phyloP scores from a whole-genome alignment of 805 yeast genomes.

The Myxozyma kluyveri region DNA sequence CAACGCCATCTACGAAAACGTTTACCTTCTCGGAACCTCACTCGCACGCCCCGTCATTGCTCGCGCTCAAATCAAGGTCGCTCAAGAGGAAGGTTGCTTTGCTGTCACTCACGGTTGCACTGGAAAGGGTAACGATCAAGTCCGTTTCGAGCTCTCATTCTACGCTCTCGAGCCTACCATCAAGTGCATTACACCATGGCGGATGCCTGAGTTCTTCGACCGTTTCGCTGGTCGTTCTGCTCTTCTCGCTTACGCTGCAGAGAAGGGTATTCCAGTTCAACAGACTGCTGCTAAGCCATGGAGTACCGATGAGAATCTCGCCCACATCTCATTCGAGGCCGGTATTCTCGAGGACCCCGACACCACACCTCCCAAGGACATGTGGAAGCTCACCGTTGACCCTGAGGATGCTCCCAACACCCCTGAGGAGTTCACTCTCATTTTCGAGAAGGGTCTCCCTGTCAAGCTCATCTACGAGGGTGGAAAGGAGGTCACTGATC shows the following conservation, averaged over 20 bases:
- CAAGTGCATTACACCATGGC: slow-evolving; percentile 97
- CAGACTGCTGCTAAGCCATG: slow-evolving; percentile 99
- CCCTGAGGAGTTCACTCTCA: slow-evolving; percentile 85
- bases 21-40: slow-evolving; percentile 93
- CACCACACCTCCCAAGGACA: slow-evolving; percentile 98
- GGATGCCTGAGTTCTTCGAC: slow-evolving; percentile 91
- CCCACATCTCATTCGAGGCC: slow-evolving; percentile 98
- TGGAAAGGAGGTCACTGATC: slow-evolving; percentile 67
- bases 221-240: slow-evolving; percentile 98
- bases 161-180: slow-evolving; percentile 98
- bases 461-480: slow-evolving; percentile 65
- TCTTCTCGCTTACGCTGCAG: slow-evolving; percentile 87
- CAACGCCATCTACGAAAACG: slow-evolving; percentile 97
- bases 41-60: slow-evolving; percentile 99
- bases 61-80: slow-evolving; percentile 95
- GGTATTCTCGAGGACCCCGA: slow-evolving; percentile 99
- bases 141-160: slow-evolving; percentile 93
- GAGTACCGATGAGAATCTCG: slow-evolving; percentile 99
- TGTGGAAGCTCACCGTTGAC: slow-evolving; percentile 98
- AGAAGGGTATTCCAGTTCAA: slow-evolving; percentile 87
- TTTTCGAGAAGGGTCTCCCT: slow-evolving; percentile 84
- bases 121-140: slow-evolving; percentile 99
- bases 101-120: slow-evolving; percentile 99
- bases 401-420: slow-evolving; percentile 91
- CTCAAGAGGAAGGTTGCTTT: slow-evolving; percentile 95